These are phyloP conservation scores for Nidularia pulvinata DNA, from an alignment of 768 basidiomycete species.

Conservation along the genomic window DNA sequence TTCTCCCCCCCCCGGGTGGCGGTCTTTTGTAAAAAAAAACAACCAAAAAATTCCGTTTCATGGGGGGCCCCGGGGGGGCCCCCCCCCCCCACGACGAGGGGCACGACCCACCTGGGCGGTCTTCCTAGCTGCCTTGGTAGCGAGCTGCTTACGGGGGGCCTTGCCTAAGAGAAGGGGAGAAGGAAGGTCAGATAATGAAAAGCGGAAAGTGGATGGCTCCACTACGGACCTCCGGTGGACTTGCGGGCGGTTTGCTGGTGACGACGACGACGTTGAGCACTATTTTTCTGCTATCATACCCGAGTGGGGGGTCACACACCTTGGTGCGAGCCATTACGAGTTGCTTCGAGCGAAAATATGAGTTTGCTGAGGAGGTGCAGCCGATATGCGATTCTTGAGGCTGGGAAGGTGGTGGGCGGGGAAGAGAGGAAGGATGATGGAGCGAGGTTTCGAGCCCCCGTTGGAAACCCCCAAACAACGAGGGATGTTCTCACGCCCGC, in stretches of 20 bases:
- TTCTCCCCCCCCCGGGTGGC: too few relatives aligned
- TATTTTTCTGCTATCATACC: not conserved
- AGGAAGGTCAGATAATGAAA: conserved; percentile 13
- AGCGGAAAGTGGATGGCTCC: conserved; percentile 10
- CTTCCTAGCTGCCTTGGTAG: conserved; percentile 95
- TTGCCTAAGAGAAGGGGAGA: conserved; percentile 53
- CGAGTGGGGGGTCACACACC: conserved; percentile 34
- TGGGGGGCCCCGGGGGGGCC: not conserved
- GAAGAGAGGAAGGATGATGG: conserved; percentile 27
- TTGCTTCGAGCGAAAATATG: not conserved
- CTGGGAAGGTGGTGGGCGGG: conserved; percentile 31
- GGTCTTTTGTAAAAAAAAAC: too few relatives aligned
- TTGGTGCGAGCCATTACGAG: conserved; percentile 84
- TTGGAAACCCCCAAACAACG: conserved; percentile 33
- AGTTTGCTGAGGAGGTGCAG: not conserved
- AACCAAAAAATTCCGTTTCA: too few relatives aligned
- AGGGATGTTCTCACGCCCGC: conserved; percentile 45
- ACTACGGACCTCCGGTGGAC: conserved; percentile 88
- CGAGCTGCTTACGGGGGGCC: conserved; percentile 93
- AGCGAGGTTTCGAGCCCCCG: conserved; percentile 21
- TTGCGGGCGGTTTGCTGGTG: conserved; percentile 97
- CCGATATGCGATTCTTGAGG: conserved; percentile 6
- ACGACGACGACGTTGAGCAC: conserved; percentile 22
- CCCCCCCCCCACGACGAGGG: conserved; percentile 10
- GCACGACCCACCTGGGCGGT: conserved; percentile 59